Base-by-base conservation (phyloP, 75 land plant genomes). In the Picea glauca region DNA sequence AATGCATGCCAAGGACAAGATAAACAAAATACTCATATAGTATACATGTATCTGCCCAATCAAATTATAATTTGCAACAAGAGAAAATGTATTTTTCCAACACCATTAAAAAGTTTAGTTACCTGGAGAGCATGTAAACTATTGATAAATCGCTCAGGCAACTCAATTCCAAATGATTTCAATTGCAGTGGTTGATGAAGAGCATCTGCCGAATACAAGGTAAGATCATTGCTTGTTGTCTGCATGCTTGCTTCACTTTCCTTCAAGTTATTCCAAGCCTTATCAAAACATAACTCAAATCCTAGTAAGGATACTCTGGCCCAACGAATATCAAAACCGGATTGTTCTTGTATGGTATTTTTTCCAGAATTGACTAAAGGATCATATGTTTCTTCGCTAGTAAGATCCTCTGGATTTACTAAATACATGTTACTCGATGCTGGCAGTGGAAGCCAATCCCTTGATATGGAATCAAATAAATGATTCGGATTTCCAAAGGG, bases 71-170 rank as follows among this genome's bases (percentile, higher is more conserved):
- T 18, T 32, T 40, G 73, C n/a, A 65, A 33, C 14, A 62, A 33
- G 12, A 63, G 31, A 77, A 23, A 26, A 77, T 38, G 70, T 38
- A 61, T 77, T 38, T 62, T 62, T 33, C 18, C 18, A 66, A 2
- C 8, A n/a, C 1, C 5, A 11, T n/a, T 21, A 23, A 61, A 76
- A 62, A 11, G 11, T 30, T 5, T 13, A 33, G 60, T 21, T 81
- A 93, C 96, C 96, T 93, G 96, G 61, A 93, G 77, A 30, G 83
- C 92, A 84, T 93, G 96, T 80, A 93, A 77, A 79, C 86, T 86
- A 72, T 93, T 93, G 58, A 38, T 67, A 77, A 93, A 93, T 78
- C 81, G 74, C 60, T 32, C 68, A 13, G 77, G 67, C 60, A 88
- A 72, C 54, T 84, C 50, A 64, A 88, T 68, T 67, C 77, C 75